Percentiles rank a stretch among this genome's conserved stretches.
These are phyloP conservation scores for Fusarium sp. DNA, from an alignment of 2,329 filamentous ascomycete genomes.

Conservation along the genomic window DNA sequence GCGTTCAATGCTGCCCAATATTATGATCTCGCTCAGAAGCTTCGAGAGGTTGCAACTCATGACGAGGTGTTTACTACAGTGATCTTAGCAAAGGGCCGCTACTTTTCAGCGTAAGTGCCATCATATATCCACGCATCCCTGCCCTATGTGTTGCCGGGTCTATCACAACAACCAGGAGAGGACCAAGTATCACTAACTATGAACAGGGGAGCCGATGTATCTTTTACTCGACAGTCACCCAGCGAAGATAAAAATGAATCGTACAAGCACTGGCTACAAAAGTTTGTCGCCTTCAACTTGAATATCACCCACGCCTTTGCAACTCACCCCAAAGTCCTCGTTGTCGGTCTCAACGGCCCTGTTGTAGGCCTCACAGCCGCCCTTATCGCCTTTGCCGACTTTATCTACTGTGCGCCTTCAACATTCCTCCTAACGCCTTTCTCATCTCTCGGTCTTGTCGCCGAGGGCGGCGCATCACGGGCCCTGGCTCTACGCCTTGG, in stretches of 20 bases:
- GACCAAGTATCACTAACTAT: slow-evolving; percentile 14
- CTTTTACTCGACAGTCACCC: slow-evolving; percentile 63
- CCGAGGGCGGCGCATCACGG: slow-evolving; percentile 86
- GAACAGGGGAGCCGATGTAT: slow-evolving; percentile 84
- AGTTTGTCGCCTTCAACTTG: slow-evolving; percentile 88
- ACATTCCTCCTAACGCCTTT: slow-evolving; percentile 94
- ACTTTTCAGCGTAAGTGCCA: slow-evolving; percentile 87
- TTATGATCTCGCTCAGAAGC: slow-evolving; percentile 79
- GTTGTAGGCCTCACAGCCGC: slow-evolving; percentile 91
- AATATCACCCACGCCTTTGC: slow-evolving; percentile 93
- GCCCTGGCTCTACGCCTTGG: slow-evolving; percentile 87
- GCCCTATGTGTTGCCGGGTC: neutral
- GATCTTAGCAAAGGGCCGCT: slow-evolving; percentile 84
- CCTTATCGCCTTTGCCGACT: slow-evolving; percentile 86
- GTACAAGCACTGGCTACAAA: slow-evolving; percentile 72
- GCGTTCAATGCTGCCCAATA: slow-evolving; percentile 81
- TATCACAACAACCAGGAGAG: neutral
- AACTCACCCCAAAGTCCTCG: slow-evolving; percentile 92
- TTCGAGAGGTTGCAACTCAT: slow-evolving; percentile 83
- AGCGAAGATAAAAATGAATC: slow-evolving; percentile 54
- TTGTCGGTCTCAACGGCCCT: slow-evolving; percentile 92
- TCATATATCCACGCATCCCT: neutral
- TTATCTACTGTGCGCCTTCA: slow-evolving; percentile 87
- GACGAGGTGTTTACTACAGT: slow-evolving; percentile 90
- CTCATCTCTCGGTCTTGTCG: slow-evolving; percentile 87